Conservation (phyloP, 1,284 basidiomycete genomes). For the Tetrapyrgos nigripes region DNA sequence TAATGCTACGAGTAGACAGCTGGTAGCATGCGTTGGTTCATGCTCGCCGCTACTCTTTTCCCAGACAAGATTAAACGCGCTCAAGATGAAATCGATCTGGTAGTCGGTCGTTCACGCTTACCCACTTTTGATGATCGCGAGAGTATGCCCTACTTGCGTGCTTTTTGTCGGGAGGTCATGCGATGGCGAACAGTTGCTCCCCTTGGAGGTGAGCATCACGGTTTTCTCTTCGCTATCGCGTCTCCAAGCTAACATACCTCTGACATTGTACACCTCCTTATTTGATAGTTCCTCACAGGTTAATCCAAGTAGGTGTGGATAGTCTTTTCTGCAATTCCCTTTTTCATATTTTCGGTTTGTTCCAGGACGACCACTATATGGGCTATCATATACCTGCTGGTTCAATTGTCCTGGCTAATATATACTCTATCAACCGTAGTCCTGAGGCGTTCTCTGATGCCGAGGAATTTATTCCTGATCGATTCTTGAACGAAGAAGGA, state of each 20-base stretch:
- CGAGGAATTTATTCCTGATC: conserved; percentile 25
- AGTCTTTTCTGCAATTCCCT: too few relatives aligned
- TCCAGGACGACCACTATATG: conserved; percentile 37
- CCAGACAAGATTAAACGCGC: conserved; percentile 13
- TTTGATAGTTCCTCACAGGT: too few relatives aligned
- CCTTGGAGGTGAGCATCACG: too few relatives aligned
- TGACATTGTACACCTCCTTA: too few relatives aligned
- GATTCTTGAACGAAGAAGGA: conserved; percentile 15
- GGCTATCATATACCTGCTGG: conserved; percentile 33
- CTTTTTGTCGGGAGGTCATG: conserved; percentile 17
- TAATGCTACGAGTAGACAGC: too few relatives aligned
- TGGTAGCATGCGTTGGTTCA: conserved; percentile 11
- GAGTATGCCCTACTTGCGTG: conserved; percentile 17
- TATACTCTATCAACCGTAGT: conserved; percentile 21
- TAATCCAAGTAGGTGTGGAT: too few relatives aligned
- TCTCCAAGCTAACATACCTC: too few relatives aligned
- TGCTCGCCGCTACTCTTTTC: conserved; percentile 12
- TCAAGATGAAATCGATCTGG: conserved; percentile 17
- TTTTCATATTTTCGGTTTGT: background rate
- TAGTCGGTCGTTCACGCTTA: conserved; percentile 13
- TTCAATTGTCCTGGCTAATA: conserved; percentile 23
- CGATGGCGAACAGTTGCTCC: background rate
- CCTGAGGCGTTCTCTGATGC: conserved; percentile 16
- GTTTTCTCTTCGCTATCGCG: too few relatives aligned
- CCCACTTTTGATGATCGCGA: conserved; percentile 16